A percentile compares a stretch with the other conserved stretches of the same genome.
Evolutionary conservation across 2,329 filamentous ascomycete genomes (phyloP).

Genomic region (Rutstroemia sp.): DNA sequence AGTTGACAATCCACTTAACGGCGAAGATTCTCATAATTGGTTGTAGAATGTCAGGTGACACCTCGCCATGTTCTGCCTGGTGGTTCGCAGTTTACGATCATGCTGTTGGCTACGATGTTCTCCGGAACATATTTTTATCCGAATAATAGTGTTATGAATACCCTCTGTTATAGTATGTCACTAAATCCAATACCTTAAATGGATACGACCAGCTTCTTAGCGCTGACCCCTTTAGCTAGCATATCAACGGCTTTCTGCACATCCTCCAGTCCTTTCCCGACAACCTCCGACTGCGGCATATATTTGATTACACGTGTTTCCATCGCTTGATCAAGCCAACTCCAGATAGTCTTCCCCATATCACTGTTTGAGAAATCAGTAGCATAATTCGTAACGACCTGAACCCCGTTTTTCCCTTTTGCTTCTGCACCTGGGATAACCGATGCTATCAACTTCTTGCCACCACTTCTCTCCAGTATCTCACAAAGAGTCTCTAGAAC

Average conservation of each 20-base stretch:
- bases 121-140: too few species aligned
- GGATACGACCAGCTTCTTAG: constrained; percentile 3
- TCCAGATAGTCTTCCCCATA: not conserved
- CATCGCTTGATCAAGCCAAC: not conserved
- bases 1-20: too few species aligned
- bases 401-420: not conserved
- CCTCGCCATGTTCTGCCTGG: too few species aligned
- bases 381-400: not conserved
- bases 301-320: not conserved
- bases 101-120: too few species aligned
- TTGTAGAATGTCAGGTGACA: too few species aligned
- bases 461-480: not conserved
- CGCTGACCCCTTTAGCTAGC: not conserved
- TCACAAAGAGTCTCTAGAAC: not conserved
- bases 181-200: too few species aligned
- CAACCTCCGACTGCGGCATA: constrained; percentile 1
- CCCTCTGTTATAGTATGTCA: too few species aligned
- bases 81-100: too few species aligned
- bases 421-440: not conserved
- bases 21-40: too few species aligned
- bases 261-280: constrained; percentile 2
- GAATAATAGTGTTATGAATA: too few species aligned
- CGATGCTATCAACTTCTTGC: not conserved
- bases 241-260: not conserved
- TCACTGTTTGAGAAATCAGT: not conserved